phyloP scores from a whole-genome alignment of 306 rosid species.

The Morella rubra region DNA sequence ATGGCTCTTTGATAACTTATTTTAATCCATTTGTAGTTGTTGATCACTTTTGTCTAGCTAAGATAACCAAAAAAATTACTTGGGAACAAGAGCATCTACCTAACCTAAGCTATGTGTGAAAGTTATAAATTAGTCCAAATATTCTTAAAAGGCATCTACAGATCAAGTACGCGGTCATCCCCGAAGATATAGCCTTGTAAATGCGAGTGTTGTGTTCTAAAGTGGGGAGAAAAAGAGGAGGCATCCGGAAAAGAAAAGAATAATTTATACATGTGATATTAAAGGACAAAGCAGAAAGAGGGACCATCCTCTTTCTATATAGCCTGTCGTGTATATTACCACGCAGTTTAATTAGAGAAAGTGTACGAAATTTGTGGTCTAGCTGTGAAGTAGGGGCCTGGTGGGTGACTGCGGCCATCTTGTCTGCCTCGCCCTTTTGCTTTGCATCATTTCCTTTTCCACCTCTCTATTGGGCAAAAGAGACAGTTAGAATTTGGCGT shows the following conservation, averaged over 20 bases:
- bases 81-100: too few species aligned
- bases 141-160: background rate
- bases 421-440: constrained; percentile 39
- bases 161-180: constrained; percentile 45
- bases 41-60: too few species aligned
- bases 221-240: constrained; percentile 30
- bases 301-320: constrained; percentile 36
- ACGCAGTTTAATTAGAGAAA: constrained; percentile 4
- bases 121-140: background rate
- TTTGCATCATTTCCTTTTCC: constrained; percentile 53
- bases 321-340: constrained; percentile 25
- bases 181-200: constrained; percentile 3
- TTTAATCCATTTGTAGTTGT: too few species aligned
- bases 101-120: background rate
- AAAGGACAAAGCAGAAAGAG: constrained; percentile 27
- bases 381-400: constrained; percentile 16
- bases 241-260: constrained; percentile 41
- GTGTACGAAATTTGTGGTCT: constrained; percentile 5
- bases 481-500: constrained; percentile 51
- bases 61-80: too few species aligned
- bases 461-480: constrained; percentile 39
- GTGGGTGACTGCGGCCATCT: constrained; percentile 24
- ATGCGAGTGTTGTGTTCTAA: constrained; percentile 52
- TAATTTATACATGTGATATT: constrained; percentile 25
- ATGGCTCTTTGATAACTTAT: too few species aligned